Conservation (phyloP, 192 early-diverging fungal species). For the Entomortierella lignicola region DNA sequence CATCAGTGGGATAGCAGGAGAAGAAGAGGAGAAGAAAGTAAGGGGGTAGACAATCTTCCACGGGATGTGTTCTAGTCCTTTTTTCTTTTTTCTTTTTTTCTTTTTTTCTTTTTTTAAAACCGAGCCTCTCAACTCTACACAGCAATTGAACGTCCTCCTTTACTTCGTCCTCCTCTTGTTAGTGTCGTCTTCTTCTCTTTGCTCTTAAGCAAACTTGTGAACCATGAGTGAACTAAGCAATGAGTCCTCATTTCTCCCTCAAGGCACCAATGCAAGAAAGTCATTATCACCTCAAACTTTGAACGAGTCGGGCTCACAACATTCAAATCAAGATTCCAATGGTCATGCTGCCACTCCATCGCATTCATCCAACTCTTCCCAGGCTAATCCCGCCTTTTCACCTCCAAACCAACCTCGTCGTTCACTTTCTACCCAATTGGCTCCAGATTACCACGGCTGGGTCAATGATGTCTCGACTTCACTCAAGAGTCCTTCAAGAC, state of each 20-base stretch:
- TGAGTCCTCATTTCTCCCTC: no score
- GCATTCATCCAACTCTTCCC: background rate
- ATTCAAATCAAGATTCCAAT: background rate
- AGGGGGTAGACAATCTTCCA: no score
- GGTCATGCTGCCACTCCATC: background rate
- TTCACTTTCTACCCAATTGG: conserved; percentile 33
- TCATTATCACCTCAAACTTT: background rate
- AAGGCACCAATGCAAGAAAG: background rate
- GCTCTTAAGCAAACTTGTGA: background rate
- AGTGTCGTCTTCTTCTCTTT: background rate
- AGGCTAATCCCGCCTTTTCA: conserved; percentile 5
- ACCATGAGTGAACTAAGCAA: background rate
- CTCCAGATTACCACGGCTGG: conserved; percentile 44
- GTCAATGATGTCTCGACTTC: conserved; percentile 30
- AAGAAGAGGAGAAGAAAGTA: no score
- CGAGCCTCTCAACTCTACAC: background rate
- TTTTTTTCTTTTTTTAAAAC: background rate
- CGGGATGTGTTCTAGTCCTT: no score
- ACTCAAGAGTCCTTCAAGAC: background rate
- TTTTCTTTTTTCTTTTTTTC: background rate
- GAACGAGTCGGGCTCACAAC: conserved; percentile 4
- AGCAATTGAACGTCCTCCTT: background rate
- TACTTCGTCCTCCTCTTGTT: background rate
- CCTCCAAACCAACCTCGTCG: conserved; percentile 46
- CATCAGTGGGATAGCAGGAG: no score